Evolutionary conservation across 805 yeast genomes (phyloP).

Genomic region (Candida argentea): DNA sequence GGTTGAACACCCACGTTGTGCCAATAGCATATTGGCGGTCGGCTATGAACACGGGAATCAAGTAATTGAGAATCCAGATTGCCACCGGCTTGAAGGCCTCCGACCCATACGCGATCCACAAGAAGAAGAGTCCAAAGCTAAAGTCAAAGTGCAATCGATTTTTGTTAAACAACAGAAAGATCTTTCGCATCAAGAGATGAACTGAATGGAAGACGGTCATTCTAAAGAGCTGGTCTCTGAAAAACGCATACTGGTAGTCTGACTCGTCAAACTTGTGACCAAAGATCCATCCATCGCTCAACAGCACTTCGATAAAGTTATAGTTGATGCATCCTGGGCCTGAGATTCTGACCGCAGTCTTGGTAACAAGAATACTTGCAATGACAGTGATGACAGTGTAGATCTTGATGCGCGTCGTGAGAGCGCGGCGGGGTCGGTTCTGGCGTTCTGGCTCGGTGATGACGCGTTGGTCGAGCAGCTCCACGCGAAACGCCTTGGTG

Average conservation of each 20-base stretch:
- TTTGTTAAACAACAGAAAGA: neutral
- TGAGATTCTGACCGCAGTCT: neutral
- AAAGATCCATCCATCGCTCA: neutral
- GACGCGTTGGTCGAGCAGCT: too few species aligned
- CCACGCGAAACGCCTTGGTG: too few species aligned
- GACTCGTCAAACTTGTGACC: neutral
- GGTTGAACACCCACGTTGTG: neutral
- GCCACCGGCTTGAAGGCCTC: neutral
- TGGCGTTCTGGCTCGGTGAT: too few species aligned
- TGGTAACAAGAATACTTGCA: neutral
- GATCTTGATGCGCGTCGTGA: neutral
- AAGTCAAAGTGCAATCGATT: neutral
- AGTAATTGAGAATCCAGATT: neutral
- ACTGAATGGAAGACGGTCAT: too few species aligned
- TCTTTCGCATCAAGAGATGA: neutral
- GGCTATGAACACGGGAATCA: neutral
- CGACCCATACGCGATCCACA: neutral
- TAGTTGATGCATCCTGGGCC: neutral
- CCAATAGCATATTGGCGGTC: neutral
- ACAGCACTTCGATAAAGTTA: constrained; percentile 10
- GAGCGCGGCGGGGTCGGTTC: too few species aligned
- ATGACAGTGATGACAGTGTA: neutral
- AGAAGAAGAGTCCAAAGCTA: neutral
- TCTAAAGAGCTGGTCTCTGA: neutral
- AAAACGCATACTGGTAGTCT: neutral